phyloP scores from a whole-genome alignment of 139 green algal genomes.

The Tetraselmis striata region DNA sequence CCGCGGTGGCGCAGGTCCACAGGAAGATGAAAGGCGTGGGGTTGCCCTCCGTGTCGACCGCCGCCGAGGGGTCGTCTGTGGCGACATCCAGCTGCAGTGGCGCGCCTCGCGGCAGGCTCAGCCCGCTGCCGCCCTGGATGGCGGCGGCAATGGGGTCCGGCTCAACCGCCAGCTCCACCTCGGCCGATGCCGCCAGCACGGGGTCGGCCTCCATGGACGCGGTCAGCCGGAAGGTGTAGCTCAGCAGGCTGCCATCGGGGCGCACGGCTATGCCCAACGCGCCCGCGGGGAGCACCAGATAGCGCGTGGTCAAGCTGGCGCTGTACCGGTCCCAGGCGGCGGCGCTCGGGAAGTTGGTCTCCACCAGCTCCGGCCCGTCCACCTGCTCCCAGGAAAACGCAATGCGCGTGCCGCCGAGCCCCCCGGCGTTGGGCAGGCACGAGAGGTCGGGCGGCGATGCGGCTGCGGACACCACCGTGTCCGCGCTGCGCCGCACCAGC shows the following conservation, averaged over 20 bases:
- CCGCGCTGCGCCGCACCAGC: neutral
- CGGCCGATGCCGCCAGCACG: neutral
- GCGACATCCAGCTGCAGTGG: neutral
- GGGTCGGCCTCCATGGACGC: neutral
- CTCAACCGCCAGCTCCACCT: neutral
- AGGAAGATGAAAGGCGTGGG: slow-evolving; percentile 3
- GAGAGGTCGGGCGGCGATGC: neutral
- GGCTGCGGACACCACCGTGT: neutral
- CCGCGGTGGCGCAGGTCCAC: neutral
- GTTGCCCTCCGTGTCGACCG: neutral
- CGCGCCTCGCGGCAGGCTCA: neutral
- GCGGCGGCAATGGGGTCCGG: neutral
- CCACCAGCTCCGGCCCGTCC: neutral
- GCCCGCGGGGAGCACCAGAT: neutral
- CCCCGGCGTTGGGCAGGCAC: neutral
- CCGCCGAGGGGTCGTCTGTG: neutral
- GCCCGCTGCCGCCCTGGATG: neutral
- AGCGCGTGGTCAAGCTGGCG: neutral
- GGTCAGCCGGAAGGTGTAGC: neutral
- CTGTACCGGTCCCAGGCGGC: neutral
- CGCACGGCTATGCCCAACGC: neutral
- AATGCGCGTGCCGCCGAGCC: neutral
- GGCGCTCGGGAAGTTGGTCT: neutral
- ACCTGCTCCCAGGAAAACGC: neutral
- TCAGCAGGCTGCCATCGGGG: neutral